phyloP scores from a whole-genome alignment of 495 filamentous ascomycete species.

The Hypoxylon cercidicola region DNA sequence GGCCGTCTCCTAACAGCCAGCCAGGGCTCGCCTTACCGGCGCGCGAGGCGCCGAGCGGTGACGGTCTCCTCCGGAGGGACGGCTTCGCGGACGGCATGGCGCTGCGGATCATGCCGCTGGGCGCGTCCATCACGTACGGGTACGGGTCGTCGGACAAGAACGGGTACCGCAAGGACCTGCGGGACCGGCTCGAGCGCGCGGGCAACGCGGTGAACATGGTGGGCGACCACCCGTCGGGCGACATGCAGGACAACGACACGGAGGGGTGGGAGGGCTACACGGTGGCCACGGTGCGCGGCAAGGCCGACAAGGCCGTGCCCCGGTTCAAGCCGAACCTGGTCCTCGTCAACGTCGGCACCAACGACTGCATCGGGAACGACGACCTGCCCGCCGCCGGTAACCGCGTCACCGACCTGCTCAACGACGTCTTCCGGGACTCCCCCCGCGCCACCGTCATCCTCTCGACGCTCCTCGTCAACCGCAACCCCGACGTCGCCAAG shows the following conservation, averaged over 20 bases:
- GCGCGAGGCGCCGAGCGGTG: neutral
- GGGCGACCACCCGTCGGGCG: conserved; percentile 40
- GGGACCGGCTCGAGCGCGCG: conserved; percentile 28
- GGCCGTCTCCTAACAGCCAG: conserved; percentile 5
- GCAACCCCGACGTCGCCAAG: conserved; percentile 26
- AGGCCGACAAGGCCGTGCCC: conserved; percentile 34
- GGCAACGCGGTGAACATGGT: conserved; percentile 46
- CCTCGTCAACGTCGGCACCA: conserved; percentile 52
- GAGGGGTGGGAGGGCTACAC: conserved; percentile 46
- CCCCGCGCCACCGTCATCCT: conserved; percentile 37
- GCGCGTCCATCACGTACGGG: conserved; percentile 62
- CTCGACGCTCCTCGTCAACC: conserved; percentile 39
- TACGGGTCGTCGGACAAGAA: conserved; percentile 52
- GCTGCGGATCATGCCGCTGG: conserved; percentile 60
- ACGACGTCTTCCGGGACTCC: conserved; percentile 23
- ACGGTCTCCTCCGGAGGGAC: neutral
- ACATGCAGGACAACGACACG: conserved; percentile 47
- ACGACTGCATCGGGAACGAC: conserved; percentile 44
- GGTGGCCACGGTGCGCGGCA: conserved; percentile 39
- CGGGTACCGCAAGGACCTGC: conserved; percentile 53
- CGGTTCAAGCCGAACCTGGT: conserved; percentile 49
- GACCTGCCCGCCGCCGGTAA: conserved; percentile 34
- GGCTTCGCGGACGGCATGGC: conserved; percentile 22
- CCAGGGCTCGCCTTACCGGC: conserved; percentile 23
- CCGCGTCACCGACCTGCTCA: conserved; percentile 33